phyloP scores from a whole-genome alignment of 2,329 filamentous ascomycete species.

The Penicillium sp. region DNA sequence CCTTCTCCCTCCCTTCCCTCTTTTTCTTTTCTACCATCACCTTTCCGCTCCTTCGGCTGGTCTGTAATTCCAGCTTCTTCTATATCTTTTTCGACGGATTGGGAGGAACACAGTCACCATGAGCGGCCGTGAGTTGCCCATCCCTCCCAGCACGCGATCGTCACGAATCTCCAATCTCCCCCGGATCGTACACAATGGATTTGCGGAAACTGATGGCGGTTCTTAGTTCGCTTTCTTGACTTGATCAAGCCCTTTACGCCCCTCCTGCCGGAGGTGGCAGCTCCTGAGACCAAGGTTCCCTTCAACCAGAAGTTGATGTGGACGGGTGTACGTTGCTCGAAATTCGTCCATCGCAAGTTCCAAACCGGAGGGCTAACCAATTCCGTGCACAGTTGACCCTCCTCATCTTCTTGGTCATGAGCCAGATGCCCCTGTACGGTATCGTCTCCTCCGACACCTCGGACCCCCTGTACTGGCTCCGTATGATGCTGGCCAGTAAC shows the following conservation, averaged over 20 bases:
- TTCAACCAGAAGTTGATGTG: constrained; percentile 99
- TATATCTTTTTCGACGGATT: constrained; percentile 25
- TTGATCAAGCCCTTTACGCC: constrained; percentile 99
- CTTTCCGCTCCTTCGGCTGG: constrained; percentile 35
- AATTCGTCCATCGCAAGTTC: constrained; percentile 6
- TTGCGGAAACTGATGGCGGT: constrained; percentile 21
- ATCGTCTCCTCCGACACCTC: constrained; percentile 98
- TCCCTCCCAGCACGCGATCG: constrained; percentile 27
- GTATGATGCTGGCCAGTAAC: constrained; percentile 99
- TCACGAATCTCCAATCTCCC: constrained; percentile 8
- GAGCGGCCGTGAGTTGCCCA: constrained; percentile 52
- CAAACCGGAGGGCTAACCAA: constrained; percentile 13
- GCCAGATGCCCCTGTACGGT: constrained; percentile 98
- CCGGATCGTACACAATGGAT: constrained; percentile 23
- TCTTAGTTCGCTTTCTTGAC: constrained; percentile 92
- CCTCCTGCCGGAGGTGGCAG: constrained; percentile 97
- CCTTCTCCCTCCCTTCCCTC: constrained; percentile 19
- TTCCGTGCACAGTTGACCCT: constrained; percentile 61
- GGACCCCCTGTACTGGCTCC: constrained; percentile 97
- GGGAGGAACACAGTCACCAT: constrained; percentile 46
- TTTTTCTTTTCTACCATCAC: constrained; percentile 20
- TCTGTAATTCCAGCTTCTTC: constrained; percentile 28
- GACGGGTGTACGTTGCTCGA: constrained; percentile 57
- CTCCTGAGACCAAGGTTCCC: constrained; percentile 95
- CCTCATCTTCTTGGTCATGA: constrained; percentile 99